Percentiles rank a stretch among this genome's conserved stretches.
Conservation (phyloP, 2,329 filamentous ascomycete genomes). For the Drechslerella dactyloides region DNA sequence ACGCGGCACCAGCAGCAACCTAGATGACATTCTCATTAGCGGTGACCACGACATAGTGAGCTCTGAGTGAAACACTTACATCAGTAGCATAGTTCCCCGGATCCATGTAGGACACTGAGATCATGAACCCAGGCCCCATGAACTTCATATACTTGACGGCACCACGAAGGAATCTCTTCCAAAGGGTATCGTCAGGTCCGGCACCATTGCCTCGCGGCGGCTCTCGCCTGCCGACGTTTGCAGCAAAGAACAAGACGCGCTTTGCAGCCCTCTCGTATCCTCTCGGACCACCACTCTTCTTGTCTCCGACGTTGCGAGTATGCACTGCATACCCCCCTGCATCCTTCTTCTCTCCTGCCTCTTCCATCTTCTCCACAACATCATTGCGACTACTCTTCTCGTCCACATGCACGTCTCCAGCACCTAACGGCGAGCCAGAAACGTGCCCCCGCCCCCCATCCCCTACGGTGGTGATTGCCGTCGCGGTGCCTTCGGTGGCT, state of each 20-base stretch:
- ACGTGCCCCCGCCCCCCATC: constrained; percentile 37
- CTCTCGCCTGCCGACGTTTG: constrained; percentile 41
- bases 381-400: constrained; percentile 40
- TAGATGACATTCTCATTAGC: constrained; percentile 16
- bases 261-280: constrained; percentile 22
- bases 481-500: constrained; percentile 21
- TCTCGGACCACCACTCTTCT: constrained; percentile 2
- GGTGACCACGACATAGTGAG: not conserved
- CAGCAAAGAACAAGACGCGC: constrained; percentile 38
- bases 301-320: not conserved
- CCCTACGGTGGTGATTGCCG: constrained; percentile 37
- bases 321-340: not conserved
- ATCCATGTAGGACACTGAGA: constrained; percentile 68
- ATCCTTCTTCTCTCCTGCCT: constrained; percentile 12
- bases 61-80: constrained; percentile 28
- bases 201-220: constrained; percentile 16
- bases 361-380: constrained; percentile 24
- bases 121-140: constrained; percentile 72
- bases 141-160: constrained; percentile 65
- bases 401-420: constrained; percentile 34
- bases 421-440: constrained; percentile 31
- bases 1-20: constrained; percentile 71
- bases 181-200: constrained; percentile 22
- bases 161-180: constrained; percentile 48
- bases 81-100: constrained; percentile 74